These are phyloP conservation scores for Spergularia bocconei DNA, from an alignment of 148 eudicot species.

Conservation along the genomic window DNA sequence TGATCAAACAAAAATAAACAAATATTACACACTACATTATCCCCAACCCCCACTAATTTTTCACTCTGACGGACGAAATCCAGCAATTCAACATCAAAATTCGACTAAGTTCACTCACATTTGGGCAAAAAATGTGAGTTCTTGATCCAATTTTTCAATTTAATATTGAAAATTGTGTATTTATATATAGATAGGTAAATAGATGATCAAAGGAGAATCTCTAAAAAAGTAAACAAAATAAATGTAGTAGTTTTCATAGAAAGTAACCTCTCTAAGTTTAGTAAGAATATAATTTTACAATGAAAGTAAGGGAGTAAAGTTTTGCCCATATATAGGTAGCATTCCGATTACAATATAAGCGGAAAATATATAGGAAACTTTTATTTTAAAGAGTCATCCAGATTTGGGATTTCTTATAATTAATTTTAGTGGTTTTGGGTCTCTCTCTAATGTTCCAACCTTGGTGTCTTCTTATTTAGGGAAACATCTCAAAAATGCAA, in stretches of 20 bases:
- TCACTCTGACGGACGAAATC: too few relatives aligned
- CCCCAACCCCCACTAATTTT: too few relatives aligned
- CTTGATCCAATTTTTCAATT: too few relatives aligned
- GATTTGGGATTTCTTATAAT: constrained; percentile 2
- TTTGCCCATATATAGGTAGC: constrained; percentile 27
- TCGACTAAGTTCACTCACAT: too few relatives aligned
- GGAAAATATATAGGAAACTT: constrained; percentile 31
- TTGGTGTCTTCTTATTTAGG: background rate
- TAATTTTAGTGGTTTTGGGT: background rate
- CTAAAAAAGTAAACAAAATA: background rate
- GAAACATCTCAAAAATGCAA: background rate
- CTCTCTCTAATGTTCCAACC: background rate
- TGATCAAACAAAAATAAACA: too few relatives aligned
- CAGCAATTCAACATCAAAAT: too few relatives aligned
- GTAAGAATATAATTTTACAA: constrained; percentile 14
- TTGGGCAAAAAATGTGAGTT: too few relatives aligned
- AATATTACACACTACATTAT: too few relatives aligned
- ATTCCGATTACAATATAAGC: constrained; percentile 9
- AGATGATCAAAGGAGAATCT: constrained; percentile 9
- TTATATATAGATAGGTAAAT: constrained; percentile 3
- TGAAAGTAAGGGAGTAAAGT: constrained; percentile 7
- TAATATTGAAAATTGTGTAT: background rate
- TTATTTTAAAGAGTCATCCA: background rate
- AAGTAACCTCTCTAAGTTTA: constrained; percentile 24
- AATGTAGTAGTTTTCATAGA: constrained; percentile 21